These are phyloP conservation scores for Aspergillus novofumigatus DNA, from an alignment of 2,329 filamentous ascomycete species.

Conservation along the genomic window DNA sequence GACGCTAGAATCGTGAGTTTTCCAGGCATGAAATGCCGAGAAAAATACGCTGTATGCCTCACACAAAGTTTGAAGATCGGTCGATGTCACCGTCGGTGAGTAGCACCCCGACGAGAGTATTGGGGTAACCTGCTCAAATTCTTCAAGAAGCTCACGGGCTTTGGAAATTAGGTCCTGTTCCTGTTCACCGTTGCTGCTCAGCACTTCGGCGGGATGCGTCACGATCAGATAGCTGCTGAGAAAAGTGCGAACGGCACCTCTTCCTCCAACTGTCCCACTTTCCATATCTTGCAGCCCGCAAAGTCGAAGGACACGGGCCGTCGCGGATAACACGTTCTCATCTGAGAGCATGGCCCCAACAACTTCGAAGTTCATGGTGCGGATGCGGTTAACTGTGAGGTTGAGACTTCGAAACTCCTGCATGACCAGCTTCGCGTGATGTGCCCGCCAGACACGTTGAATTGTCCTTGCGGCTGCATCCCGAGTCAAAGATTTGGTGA, in stretches of 20 bases:
- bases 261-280: slow-evolving; percentile 44
- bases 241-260: slow-evolving; percentile 57
- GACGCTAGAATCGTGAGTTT: slow-evolving; percentile 58
- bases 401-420: slow-evolving; percentile 49
- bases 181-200: slow-evolving; percentile 59
- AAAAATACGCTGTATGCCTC: slow-evolving; percentile 58
- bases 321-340: slow-evolving; percentile 49
- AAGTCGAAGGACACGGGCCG: slow-evolving; percentile 53
- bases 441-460: slow-evolving; percentile 55
- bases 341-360: slow-evolving; percentile 54
- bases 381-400: slow-evolving; percentile 51
- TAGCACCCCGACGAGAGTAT: slow-evolving; percentile 45
- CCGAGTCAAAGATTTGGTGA: slow-evolving; percentile 41
- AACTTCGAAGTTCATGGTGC: slow-evolving; percentile 55
- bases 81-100: slow-evolving; percentile 41
- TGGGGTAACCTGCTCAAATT: slow-evolving; percentile 51
- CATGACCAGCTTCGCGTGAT: slow-evolving; percentile 47
- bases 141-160: slow-evolving; percentile 54
- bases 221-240: slow-evolving; percentile 61
- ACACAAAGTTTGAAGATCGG: slow-evolving; percentile 46
- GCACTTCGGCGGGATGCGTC: slow-evolving; percentile 56
- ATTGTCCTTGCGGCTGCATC: slow-evolving; percentile 55
- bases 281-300: slow-evolving; percentile 53
- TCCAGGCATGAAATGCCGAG: slow-evolving; percentile 62
- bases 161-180: slow-evolving; percentile 60